A percentile compares a stretch with the other conserved stretches of the same genome.
Evolutionary conservation across 352 stramenopile genomes (phyloP).

Genomic region (Phytopythium ostracodes): DNA sequence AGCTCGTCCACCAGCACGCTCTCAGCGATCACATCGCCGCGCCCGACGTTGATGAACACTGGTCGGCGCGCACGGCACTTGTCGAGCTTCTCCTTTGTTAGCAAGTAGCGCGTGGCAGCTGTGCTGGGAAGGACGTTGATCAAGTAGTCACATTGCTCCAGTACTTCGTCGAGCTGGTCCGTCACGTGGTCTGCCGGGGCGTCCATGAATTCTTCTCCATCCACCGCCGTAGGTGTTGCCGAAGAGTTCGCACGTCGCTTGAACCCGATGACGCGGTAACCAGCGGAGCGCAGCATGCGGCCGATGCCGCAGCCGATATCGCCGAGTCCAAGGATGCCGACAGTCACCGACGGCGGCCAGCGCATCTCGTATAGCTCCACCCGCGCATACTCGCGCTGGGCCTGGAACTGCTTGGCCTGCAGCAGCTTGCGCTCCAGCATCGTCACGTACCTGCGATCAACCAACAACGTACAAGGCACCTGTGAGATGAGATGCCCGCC

Average conservation of each 20-base stretch:
- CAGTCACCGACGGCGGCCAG: conserved; percentile 29
- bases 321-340: conserved; percentile 43
- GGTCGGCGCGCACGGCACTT: conserved; percentile 41
- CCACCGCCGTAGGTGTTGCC: neutral
- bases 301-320: conserved; percentile 50
- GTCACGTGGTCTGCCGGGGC: conserved; percentile 27
- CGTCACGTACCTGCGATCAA: conserved; percentile 29
- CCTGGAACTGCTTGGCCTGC: conserved; percentile 26
- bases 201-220: conserved; percentile 1
- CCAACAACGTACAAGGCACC: neutral
- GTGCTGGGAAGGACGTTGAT: conserved; percentile 85
- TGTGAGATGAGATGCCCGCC: neutral
- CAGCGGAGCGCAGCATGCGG: conserved; percentile 31
- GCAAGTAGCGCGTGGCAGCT: conserved; percentile 48
- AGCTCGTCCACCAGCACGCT: conserved; percentile 52
- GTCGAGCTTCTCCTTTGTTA: conserved; percentile 45
- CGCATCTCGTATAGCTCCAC: conserved; percentile 21
- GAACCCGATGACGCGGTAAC: conserved; percentile 53
- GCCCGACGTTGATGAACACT: conserved; percentile 86
- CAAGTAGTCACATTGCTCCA: conserved; percentile 65
- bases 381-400: conserved; percentile 19
- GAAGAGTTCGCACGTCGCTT: conserved; percentile 33
- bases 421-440: conserved; percentile 35
- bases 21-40: conserved; percentile 78
- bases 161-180: conserved; percentile 41